A percentile compares a stretch with the other conserved stretches of the same genome.
phyloP scores from a whole-genome alignment of 495 filamentous ascomycete genomes.

The Xylaria cubensis region DNA sequence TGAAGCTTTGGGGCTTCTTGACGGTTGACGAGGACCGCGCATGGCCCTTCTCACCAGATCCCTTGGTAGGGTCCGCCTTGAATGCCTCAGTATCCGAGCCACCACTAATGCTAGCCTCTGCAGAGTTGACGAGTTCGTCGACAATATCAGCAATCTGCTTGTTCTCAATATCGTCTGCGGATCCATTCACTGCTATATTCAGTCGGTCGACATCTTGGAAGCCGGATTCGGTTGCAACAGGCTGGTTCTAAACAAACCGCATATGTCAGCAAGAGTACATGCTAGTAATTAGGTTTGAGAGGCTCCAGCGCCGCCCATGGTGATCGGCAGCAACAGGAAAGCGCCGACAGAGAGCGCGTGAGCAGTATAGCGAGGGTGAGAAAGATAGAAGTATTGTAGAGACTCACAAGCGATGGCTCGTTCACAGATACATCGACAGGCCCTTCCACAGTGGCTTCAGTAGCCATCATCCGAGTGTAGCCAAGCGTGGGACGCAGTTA shows the following conservation, averaged over 20 bases:
- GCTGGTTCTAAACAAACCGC: conserved; percentile 35
- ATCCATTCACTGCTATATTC: conserved; percentile 53
- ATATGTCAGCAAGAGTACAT: conserved; percentile 28
- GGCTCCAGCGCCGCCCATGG: background rate
- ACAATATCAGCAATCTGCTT: conserved; percentile 58
- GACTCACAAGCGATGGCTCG: conserved; percentile 29
- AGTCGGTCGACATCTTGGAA: conserved; percentile 52
- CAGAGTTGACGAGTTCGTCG: conserved; percentile 58
- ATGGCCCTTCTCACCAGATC: conserved; percentile 64
- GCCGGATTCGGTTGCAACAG: conserved; percentile 36
- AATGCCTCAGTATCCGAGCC: conserved; percentile 74
- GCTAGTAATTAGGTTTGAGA: background rate
- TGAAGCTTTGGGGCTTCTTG: conserved; percentile 89
- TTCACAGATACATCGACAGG: conserved; percentile 50
- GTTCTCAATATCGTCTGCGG: conserved; percentile 54
- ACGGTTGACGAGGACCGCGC: conserved; percentile 69
- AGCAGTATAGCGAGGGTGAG: background rate
- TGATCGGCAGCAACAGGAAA: background rate
- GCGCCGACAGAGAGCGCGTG: background rate
- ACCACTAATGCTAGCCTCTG: conserved; percentile 65
- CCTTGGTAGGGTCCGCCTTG: conserved; percentile 56
- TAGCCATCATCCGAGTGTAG: conserved; percentile 62
- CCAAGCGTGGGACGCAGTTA: conserved; percentile 34
- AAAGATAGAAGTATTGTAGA: background rate
- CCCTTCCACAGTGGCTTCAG: conserved; percentile 59